Evolutionary conservation across 208 protist genomes (phyloP).

Genomic region (Crithidia expoeki): DNA sequence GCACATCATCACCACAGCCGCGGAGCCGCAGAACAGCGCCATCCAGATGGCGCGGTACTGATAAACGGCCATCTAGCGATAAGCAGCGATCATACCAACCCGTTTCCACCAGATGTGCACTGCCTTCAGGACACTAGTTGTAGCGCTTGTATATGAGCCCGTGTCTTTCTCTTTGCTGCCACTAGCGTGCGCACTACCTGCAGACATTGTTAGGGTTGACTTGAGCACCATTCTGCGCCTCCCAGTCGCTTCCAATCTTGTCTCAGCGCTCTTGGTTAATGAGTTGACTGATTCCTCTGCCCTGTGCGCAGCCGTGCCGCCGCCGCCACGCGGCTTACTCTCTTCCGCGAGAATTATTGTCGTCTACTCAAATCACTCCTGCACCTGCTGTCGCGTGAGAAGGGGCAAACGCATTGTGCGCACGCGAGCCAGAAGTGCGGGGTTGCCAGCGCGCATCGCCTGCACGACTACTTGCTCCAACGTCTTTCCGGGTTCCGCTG

Average conservation of each 20-base stretch:
- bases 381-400: constrained; percentile 6
- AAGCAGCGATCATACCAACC: constrained; percentile 26
- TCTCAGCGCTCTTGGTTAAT: neutral
- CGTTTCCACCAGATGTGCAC: constrained; percentile 8
- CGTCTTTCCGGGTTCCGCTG: constrained; percentile 6
- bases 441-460: constrained; percentile 11
- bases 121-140: neutral
- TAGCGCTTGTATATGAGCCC: neutral
- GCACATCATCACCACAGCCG: constrained; percentile 20
- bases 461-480: constrained; percentile 8
- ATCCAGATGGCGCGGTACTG: constrained; percentile 33
- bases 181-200: neutral
- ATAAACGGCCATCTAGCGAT: constrained; percentile 29
- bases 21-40: constrained; percentile 21
- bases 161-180: neutral
- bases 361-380: constrained; percentile 9
- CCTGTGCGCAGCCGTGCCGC: neutral
- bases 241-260: neutral
- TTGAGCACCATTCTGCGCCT: no score
- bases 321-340: neutral
- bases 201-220: neutral
- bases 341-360: neutral
- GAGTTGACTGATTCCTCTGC: neutral
- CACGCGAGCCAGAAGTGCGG: neutral
- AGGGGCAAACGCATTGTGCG: constrained; percentile 1